These are phyloP conservation scores for Amphirosellinia nigrospora DNA, from an alignment of 495 filamentous ascomycete species.

Conservation along the genomic window DNA sequence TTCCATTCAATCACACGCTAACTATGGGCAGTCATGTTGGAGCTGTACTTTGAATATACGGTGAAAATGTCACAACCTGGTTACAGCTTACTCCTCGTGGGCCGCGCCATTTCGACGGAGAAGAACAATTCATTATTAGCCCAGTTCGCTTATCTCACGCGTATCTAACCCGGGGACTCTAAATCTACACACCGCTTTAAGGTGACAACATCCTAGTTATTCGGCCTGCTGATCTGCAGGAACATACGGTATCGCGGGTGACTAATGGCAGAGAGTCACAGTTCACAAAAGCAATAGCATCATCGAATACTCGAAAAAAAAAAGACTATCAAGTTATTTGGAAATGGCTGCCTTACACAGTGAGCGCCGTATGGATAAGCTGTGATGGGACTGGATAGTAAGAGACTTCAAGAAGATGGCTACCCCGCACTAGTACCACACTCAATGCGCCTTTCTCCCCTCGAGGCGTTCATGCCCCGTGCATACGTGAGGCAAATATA, in stretches of 20 bases:
- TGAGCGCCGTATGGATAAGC: neutral
- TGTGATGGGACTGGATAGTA: neutral
- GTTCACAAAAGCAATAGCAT: neutral
- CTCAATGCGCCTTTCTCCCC: slow-evolving; percentile 26
- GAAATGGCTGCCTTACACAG: neutral
- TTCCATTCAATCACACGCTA: neutral
- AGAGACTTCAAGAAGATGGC: slow-evolving; percentile 4
- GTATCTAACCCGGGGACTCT: neutral
- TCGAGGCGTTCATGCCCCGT: slow-evolving; percentile 39
- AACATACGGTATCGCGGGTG: neutral
- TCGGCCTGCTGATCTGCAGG: neutral
- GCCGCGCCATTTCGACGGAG: neutral
- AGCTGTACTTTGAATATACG: neutral
- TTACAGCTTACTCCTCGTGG: neutral
- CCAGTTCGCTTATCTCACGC: neutral
- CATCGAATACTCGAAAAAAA: neutral
- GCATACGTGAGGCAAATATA: slow-evolving; percentile 38
- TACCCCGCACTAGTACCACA: neutral
- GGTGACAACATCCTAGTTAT: neutral
- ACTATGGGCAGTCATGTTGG: neutral
- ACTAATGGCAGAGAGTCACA: neutral
- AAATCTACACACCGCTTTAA: neutral
- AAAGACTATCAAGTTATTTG: neutral
- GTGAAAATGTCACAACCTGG: neutral
- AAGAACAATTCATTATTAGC: neutral